Base-by-base conservation (phyloP, 2,329 filamentous ascomycete genomes). In the Anthostomella pinea region DNA sequence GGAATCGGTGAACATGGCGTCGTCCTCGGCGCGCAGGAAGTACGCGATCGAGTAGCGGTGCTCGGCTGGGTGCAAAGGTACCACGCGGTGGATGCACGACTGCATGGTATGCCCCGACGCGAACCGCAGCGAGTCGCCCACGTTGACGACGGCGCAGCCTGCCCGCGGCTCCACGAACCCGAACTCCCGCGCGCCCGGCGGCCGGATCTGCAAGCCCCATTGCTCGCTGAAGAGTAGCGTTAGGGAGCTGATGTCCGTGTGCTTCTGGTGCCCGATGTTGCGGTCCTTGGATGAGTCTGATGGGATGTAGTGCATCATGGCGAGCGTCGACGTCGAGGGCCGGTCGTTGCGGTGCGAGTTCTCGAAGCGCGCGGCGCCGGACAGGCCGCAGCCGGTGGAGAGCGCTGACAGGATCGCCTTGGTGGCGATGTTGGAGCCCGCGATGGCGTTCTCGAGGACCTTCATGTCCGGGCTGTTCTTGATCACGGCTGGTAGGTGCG, bases 11-110 rank as follows among this genome's bases (percentile, higher is more conserved):
- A 78, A 77, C 65, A 72, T 69, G 52, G 69, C 70, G 50, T 73
- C 71, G 55, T 77, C 66, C 63, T 77, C 72, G 34, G 74, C 70
- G 22, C 74, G 66, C 33, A 78, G 63, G 63, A 78, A 78, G 58
- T 78, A 79, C 10, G 75, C 74, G 44, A 78, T 73, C 8, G 70
- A 75, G 66, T 77, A 78, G 38, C 75, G 69, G 60, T 77, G 69
- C 69, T 77, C 69, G 25, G 54, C 49, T 15, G 66, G 63, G 58
- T 74, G 56, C 43, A 70, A 68, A 0, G 74, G 74, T 14, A 79
- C 71, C 18, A 78, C 74, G 39, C 73, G 65, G 64, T 78, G 75
- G 54, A 79, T 73, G 64, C 72, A 75, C 23, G 70, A 73, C 57
- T 73, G 68, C 60, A 79, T 67, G 39, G 65, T 72, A 58, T 70